phyloP scores from a whole-genome alignment of 2,329 filamentous ascomycete genomes.

The Paecilomyces sp. region DNA sequence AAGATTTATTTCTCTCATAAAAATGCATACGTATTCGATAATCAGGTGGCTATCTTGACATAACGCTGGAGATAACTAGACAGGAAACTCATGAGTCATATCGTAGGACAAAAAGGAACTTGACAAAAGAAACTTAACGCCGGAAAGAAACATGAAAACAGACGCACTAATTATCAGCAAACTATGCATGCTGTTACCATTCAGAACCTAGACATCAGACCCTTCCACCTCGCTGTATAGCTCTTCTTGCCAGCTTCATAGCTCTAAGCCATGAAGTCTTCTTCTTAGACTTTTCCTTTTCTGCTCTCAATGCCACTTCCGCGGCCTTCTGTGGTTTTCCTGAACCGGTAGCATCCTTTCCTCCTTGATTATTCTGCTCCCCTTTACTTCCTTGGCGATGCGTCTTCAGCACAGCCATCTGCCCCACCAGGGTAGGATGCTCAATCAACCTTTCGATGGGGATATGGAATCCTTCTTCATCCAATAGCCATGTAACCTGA shows the following conservation, averaged over 20 bases:
- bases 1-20: too few species aligned
- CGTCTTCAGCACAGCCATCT: slow-evolving; percentile 29
- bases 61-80: too few species aligned
- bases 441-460: slow-evolving; percentile 34
- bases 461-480: slow-evolving; percentile 33
- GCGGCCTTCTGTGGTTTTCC: slow-evolving; percentile 10
- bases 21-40: too few species aligned
- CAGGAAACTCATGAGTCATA: too few species aligned
- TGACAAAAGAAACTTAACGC: not conserved
- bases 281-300: not conserved
- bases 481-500: slow-evolving; percentile 33
- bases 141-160: not conserved
- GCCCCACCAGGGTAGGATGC: slow-evolving; percentile 34
- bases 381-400: slow-evolving; percentile 12
- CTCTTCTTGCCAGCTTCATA: slow-evolving; percentile 19
- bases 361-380: slow-evolving; percentile 10
- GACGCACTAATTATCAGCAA: not conserved
- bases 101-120: too few species aligned
- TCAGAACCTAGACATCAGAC: not conserved
- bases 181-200: not conserved
- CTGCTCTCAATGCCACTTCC: not conserved
- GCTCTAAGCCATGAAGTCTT: slow-evolving; percentile 15
- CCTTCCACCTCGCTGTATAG: slow-evolving; percentile 3
- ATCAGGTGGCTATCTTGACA: too few species aligned
- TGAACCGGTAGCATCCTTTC: slow-evolving; percentile 12